Conservation (phyloP, 2,329 filamentous ascomycete genomes). For the Pyricularia pennisetigena region DNA sequence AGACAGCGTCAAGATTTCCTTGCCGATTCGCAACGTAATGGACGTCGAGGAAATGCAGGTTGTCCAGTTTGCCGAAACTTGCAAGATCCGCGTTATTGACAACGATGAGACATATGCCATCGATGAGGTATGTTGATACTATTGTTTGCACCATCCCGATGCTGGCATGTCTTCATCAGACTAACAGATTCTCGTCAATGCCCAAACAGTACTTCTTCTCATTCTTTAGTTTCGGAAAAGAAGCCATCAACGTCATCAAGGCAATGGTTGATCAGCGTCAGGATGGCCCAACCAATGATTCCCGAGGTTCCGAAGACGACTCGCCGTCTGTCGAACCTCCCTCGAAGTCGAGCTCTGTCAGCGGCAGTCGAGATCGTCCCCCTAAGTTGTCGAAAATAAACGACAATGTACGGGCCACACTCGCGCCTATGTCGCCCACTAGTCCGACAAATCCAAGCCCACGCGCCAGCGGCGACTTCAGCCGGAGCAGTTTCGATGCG, state of each 20-base stretch:
- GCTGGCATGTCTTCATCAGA: not conserved
- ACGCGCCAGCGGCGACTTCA: conserved; percentile 42
- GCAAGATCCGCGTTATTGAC: conserved; percentile 87
- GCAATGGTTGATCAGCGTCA: conserved; percentile 53
- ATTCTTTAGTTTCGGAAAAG: conserved; percentile 78
- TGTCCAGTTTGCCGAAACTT: conserved; percentile 84
- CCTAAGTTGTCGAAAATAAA: conserved; percentile 30
- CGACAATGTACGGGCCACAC: conserved; percentile 51
- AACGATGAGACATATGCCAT: conserved; percentile 91
- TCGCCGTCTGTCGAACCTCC: not conserved
- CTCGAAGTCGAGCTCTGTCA: conserved; percentile 12
- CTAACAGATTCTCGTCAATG: not conserved
- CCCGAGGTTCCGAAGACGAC: conserved; percentile 9
- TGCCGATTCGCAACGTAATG: conserved; percentile 81
- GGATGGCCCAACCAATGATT: conserved; percentile 15
- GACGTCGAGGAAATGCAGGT: conserved; percentile 90
- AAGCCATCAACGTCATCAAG: conserved; percentile 71
- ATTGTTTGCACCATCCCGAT: not conserved
- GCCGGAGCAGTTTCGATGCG: conserved; percentile 44
- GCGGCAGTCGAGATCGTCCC: conserved; percentile 9
- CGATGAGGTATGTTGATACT: conserved; percentile 58
- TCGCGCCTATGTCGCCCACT: conserved; percentile 40
- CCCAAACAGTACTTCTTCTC: conserved; percentile 77
- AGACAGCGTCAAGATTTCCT: conserved; percentile 90
- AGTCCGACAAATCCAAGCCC: conserved; percentile 37